phyloP scores from a whole-genome alignment of 805 yeast genomes.

The Cyberlindnera suaveolens region DNA sequence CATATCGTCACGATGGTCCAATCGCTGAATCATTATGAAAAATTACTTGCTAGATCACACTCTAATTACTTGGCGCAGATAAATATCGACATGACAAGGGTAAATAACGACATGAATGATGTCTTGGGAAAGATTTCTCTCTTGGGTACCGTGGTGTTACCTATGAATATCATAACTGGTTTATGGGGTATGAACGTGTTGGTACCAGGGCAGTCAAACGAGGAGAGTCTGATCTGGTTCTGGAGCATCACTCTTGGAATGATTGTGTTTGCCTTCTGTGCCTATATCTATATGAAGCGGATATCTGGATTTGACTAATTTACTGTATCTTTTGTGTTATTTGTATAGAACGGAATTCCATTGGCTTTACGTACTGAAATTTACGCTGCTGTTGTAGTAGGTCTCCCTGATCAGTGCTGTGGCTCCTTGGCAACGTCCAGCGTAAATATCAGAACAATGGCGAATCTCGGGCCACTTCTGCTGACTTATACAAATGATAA shows the following conservation, averaged over 20 bases:
- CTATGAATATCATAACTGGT: constrained; percentile 93
- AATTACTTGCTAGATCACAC: constrained; percentile 88
- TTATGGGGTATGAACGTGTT: constrained; percentile 98
- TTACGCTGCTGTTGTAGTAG: no score
- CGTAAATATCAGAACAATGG: no score
- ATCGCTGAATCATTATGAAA: constrained; percentile 89
- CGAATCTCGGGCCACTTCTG: no score
- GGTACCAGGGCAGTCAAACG: constrained; percentile 81
- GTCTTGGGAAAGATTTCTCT: constrained; percentile 90
- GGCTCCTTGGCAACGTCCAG: no score
- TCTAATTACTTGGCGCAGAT: constrained; percentile 94
- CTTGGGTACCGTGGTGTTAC: constrained; percentile 90
- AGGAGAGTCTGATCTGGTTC: constrained; percentile 61
- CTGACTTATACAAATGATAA: no score
- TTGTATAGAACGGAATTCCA: no score
- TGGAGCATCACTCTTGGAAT: constrained; percentile 42
- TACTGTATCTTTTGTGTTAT: no score
- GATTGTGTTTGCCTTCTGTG: constrained; percentile 39
- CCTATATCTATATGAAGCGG: constrained; percentile 43
- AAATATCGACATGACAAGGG: constrained; percentile 95
- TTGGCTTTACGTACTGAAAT: no score
- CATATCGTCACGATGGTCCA: constrained; percentile 98
- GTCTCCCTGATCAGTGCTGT: no score
- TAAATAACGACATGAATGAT: constrained; percentile 94
- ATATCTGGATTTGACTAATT: constrained; percentile 28